Evolutionary conservation across 169 alveolate species (phyloP).

Genomic region (Plasmodium vivax): DNA sequence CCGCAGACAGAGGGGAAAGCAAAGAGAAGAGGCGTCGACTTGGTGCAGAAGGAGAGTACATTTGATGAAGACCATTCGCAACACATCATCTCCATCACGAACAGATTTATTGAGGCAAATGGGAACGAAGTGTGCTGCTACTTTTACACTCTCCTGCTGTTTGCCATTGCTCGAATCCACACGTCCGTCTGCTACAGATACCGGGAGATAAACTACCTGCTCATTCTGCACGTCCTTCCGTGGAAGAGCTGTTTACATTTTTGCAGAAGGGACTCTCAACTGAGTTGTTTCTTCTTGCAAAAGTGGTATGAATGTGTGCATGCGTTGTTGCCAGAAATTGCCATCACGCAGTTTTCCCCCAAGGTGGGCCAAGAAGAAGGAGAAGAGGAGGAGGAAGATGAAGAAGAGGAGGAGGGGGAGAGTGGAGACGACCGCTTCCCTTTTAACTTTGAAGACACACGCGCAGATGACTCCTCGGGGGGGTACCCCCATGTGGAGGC

Average conservation of each 20-base stretch:
- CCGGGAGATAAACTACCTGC: slow-evolving; percentile 45
- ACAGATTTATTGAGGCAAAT: slow-evolving; percentile 11
- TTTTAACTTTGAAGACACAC: neutral
- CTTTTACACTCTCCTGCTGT: slow-evolving; percentile 43
- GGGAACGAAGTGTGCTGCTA: slow-evolving; percentile 1
- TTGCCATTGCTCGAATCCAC: slow-evolving; percentile 22
- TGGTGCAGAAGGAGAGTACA: neutral
- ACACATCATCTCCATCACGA: neutral
- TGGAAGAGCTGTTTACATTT: slow-evolving; percentile 22
- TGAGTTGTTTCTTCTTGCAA: slow-evolving; percentile 69
- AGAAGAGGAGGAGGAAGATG: neutral
- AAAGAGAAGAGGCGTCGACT: neutral
- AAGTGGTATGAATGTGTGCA: slow-evolving; percentile 65
- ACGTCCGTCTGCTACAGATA: slow-evolving; percentile 33
- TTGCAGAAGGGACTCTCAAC: slow-evolving; percentile 1
- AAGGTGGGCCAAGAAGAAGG: neutral
- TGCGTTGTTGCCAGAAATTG: slow-evolving; percentile 55
- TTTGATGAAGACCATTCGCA: neutral
- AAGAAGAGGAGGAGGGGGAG: neutral
- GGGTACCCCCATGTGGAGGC: neutral
- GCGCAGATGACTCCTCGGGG: neutral
- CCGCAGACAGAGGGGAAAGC: neutral
- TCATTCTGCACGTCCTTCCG: slow-evolving; percentile 40
- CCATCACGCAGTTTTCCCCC: neutral
- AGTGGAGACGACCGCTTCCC: neutral